A percentile compares a stretch with the other conserved stretches of the same genome.
These are phyloP conservation scores for Fusarium metavorans DNA, from an alignment of 2,329 filamentous ascomycete genomes.

Conservation along the genomic window DNA sequence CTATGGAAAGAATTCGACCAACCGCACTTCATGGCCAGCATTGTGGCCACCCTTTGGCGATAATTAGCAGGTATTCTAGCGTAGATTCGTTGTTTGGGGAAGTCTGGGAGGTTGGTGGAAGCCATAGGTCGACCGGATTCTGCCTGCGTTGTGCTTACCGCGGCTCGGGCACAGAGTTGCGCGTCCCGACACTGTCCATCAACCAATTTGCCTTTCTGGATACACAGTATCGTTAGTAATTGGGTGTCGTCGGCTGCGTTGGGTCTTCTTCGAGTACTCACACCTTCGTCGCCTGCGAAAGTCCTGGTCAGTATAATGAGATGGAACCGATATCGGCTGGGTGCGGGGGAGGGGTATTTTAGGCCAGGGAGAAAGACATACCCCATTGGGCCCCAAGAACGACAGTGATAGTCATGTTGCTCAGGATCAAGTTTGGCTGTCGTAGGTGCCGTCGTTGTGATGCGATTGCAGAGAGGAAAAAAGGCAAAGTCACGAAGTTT, in stretches of 20 bases:
- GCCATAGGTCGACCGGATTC: background rate
- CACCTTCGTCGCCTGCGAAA: background rate
- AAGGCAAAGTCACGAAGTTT: background rate
- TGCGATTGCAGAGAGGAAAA: background rate
- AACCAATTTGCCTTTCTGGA: background rate
- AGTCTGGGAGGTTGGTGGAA: background rate
- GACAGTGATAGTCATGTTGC: background rate
- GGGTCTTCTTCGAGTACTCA: background rate
- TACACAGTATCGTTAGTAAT: background rate
- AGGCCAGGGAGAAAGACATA: background rate
- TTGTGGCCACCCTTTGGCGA: background rate
- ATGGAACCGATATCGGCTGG: background rate
- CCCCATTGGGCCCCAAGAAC: background rate
- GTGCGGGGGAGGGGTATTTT: background rate
- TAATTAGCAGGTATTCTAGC: background rate
- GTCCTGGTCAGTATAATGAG: background rate
- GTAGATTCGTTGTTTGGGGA: background rate
- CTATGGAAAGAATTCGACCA: background rate
- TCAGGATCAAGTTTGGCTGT: background rate
- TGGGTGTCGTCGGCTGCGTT: background rate
- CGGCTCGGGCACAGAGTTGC: background rate
- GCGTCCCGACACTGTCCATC: background rate
- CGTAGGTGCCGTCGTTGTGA: background rate
- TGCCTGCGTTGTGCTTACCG: background rate
- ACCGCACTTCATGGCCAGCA: accelerated